phyloP scores from a whole-genome alignment of 371 early-diverging fungal species.

The Mucor sp. region DNA sequence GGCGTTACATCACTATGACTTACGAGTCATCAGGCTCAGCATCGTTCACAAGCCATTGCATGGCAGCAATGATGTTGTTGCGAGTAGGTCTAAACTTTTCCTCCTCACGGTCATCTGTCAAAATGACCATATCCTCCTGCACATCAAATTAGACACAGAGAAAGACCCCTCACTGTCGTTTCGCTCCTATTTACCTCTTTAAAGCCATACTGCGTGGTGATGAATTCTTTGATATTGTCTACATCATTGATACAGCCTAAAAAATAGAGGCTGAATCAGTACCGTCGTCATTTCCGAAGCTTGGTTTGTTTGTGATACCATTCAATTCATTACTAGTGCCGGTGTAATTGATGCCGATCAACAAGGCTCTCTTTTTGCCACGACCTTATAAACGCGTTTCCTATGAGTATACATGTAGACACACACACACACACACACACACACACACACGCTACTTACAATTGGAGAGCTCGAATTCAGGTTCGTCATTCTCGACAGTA shows the following conservation, averaged over 20 bases:
- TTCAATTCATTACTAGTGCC: slow-evolving; percentile 66
- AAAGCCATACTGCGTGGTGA: slow-evolving; percentile 68
- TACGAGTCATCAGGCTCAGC: slow-evolving; percentile 84
- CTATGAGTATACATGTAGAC: not conserved
- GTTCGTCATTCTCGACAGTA: slow-evolving; percentile 21
- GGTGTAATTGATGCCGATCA: slow-evolving; percentile 93
- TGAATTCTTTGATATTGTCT: slow-evolving; percentile 75
- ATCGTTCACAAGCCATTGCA: slow-evolving; percentile 89
- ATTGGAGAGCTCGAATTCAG: slow-evolving; percentile 65
- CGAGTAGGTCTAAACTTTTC: slow-evolving; percentile 74
- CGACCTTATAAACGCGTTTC: slow-evolving; percentile 27
- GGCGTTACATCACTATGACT: slow-evolving; percentile 11
- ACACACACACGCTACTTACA: slow-evolving; percentile 43
- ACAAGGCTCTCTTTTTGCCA: slow-evolving; percentile 80
- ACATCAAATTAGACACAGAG: not conserved
- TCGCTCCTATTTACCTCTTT: slow-evolving; percentile 35
- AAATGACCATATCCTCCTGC: slow-evolving; percentile 71
- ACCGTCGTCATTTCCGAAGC: not conserved
- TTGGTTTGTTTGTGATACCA: slow-evolving; percentile 36
- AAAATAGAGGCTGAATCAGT: not conserved
- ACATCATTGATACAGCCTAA: slow-evolving; percentile 93
- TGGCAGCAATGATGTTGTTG: slow-evolving; percentile 76
- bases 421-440: too few relatives aligned
- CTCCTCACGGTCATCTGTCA: slow-evolving; percentile 86
- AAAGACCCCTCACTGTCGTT: not conserved